phyloP scores from a whole-genome alignment of 768 basidiomycete species.

The Hirschioporus abietinus region DNA sequence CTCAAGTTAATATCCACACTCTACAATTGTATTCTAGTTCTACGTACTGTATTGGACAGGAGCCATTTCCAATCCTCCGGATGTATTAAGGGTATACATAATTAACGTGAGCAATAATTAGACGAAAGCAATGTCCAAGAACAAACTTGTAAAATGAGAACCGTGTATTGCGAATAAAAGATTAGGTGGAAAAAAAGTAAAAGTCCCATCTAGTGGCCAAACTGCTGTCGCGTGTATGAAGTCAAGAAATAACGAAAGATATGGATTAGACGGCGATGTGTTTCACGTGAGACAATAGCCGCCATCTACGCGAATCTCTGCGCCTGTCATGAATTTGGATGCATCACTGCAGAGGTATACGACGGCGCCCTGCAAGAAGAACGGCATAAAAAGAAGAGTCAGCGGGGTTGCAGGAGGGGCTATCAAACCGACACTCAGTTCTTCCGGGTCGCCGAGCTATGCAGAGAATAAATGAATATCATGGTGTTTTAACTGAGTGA shows the following conservation, averaged over 20 bases:
- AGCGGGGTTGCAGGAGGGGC: neutral
- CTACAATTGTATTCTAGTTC: too few relatives aligned
- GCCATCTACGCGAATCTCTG: constrained; percentile 83
- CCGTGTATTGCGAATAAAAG: too few relatives aligned
- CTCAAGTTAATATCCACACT: too few relatives aligned
- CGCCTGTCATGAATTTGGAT: constrained; percentile 84
- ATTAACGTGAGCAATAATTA: too few relatives aligned
- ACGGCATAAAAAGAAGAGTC: neutral
- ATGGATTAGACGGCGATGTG: too few relatives aligned
- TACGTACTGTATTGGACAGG: too few relatives aligned
- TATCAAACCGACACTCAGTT: constrained; percentile 58
- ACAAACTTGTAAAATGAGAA: too few relatives aligned
- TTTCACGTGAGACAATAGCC: constrained; percentile 71
- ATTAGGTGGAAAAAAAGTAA: too few relatives aligned
- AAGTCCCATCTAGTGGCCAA: too few relatives aligned
- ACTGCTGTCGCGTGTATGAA: neutral
- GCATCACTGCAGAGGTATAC: constrained; percentile 91
- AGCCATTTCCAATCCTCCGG: too few relatives aligned
- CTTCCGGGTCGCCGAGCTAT: constrained; percentile 89
- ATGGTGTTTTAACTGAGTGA: constrained; percentile 1
- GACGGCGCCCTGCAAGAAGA: constrained; percentile 60
- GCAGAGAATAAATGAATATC: constrained; percentile 2
- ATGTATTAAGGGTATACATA: too few relatives aligned
- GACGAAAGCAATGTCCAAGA: too few relatives aligned
- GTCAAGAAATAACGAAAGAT: neutral